Conservation (phyloP, 192 early-diverging fungal species). For the Mortierella hygrophila region DNA sequence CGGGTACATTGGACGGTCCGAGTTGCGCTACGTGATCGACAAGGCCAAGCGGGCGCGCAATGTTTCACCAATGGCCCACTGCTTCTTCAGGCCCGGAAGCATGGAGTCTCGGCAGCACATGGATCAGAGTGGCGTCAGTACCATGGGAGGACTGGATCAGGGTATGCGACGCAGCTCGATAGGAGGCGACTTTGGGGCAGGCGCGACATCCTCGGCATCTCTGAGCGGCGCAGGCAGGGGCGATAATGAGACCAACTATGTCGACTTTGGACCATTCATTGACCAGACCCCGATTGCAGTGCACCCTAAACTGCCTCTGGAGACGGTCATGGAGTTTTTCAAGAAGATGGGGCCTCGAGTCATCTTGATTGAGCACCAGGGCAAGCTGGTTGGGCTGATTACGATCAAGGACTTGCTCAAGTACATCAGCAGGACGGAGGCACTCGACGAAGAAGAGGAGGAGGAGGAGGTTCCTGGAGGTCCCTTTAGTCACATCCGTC, state of each 20-base stretch:
- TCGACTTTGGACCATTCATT: conserved; percentile 68
- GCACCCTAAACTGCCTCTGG: conserved; percentile 74
- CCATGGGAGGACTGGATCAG: conserved; percentile 29
- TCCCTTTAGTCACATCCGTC: background rate
- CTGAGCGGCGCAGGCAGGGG: background rate
- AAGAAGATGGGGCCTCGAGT: conserved; percentile 86
- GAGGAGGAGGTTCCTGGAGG: conserved; percentile 29
- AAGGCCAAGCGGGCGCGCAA: conserved; percentile 62
- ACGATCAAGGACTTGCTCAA: conserved; percentile 84
- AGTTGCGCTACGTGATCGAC: conserved; percentile 70
- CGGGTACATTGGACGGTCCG: conserved; percentile 78
- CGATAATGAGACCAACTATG: conserved; percentile 54
- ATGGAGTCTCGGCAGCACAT: conserved; percentile 54
- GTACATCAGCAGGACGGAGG: conserved; percentile 67
- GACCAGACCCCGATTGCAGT: conserved; percentile 81
- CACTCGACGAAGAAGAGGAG: conserved; percentile 45
- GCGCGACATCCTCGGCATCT: background rate
- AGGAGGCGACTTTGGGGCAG: conserved; percentile 14
- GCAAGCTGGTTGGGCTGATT: conserved; percentile 74
- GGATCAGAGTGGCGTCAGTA: conserved; percentile 22
- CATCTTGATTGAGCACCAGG: conserved; percentile 74
- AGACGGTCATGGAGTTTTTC: conserved; percentile 86
- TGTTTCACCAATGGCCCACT: conserved; percentile 61
- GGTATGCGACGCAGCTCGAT: conserved; percentile 10
- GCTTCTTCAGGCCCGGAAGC: conserved; percentile 61